Base-by-base conservation (phyloP, 1,284 basidiomycete genomes). In the Rugosomyces carneus region DNA sequence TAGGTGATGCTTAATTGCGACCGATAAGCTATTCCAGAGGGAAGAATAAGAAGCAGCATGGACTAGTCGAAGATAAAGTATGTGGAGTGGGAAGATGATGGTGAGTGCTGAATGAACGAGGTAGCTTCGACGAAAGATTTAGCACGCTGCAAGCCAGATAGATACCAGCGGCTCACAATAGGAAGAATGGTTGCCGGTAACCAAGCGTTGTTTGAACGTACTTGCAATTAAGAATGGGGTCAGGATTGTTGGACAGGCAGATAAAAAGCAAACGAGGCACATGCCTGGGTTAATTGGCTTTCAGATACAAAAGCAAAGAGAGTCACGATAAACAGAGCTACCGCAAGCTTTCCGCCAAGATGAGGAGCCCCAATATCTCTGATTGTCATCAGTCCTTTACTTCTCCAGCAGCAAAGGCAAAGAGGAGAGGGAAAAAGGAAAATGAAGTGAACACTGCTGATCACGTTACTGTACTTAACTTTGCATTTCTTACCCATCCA, bases 181-280 rank as follows among this genome's bases (percentile, higher is more conserved):
- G 66, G 53, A 91, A 80, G 68, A 80, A 90, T 1, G 89, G 85
- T 44, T 89, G 83, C 40, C 76, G 70, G 67, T 81, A 92, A 21
- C 69, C 73, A 21, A 88, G 66, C 1, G 67, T 74, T 1, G 80
- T 80, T 65, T 91, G 87, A 10, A 90, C 78, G 66, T 89, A 84
- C 83, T 44, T 40, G n/a, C n/a, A n/a, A n/a, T n/a, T 29, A 2
- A 4, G 43, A 27, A 50, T 32, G 43, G 24, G 19, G 37, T 39
- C 44, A 49, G 35, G 11, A 31, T 43, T 29, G 27, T 16, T 31
- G 15, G 8, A 7, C n/a, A 23, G 21, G 7, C 7, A 7, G 21
- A 23, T 3, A 15, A 3, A 13, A 43, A 24, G 44, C 16, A 41
- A 18, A 39, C 18, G 16, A 19, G 24, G 26, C 16, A 31, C 37